phyloP scores from a whole-genome alignment of 371 early-diverging fungal species.

The Smittium mucronatum region DNA sequence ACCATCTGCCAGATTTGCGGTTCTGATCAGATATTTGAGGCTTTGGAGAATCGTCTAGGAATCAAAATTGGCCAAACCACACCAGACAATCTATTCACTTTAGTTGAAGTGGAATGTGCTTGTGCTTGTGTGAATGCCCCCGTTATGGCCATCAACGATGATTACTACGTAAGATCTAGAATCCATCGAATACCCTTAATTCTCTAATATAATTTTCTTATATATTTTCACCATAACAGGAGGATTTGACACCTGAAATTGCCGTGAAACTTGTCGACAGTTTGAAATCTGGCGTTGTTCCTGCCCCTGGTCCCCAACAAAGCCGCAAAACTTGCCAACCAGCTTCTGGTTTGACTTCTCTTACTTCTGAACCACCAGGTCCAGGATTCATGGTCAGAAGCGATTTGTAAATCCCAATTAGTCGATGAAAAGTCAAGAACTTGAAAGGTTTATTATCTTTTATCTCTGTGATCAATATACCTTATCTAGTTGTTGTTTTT shows the following conservation, averaged over 20 bases:
- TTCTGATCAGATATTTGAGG: constrained; percentile 72
- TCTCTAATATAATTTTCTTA: constrained; percentile 16
- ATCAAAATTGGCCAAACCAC: constrained; percentile 92
- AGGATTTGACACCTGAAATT: constrained; percentile 90
- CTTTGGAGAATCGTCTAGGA: constrained; percentile 70
- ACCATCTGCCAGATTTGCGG: constrained; percentile 96
- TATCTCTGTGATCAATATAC: too few relatives aligned
- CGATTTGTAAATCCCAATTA: constrained; percentile 45
- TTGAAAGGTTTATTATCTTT: too few relatives aligned
- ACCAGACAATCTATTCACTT: constrained; percentile 82
- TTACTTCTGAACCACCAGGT: constrained; percentile 76
- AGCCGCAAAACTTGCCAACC: constrained; percentile 87
- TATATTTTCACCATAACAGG: constrained; percentile 28
- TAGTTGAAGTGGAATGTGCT: constrained; percentile 97
- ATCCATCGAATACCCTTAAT: constrained; percentile 27
- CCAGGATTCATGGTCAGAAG: constrained; percentile 82
- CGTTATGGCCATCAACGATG: constrained; percentile 92
- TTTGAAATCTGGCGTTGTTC: constrained; percentile 59
- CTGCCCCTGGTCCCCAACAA: constrained; percentile 72
- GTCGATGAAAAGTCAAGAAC: too few relatives aligned
- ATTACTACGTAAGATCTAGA: constrained; percentile 60
- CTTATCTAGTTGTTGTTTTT: too few relatives aligned
- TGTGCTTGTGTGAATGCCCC: constrained; percentile 98
- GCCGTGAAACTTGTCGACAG: constrained; percentile 77
- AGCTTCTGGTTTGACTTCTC: constrained; percentile 60